Evolutionary conservation across 495 filamentous ascomycete genomes (phyloP).

Genomic region (Trichoderma orchidacearum): DNA sequence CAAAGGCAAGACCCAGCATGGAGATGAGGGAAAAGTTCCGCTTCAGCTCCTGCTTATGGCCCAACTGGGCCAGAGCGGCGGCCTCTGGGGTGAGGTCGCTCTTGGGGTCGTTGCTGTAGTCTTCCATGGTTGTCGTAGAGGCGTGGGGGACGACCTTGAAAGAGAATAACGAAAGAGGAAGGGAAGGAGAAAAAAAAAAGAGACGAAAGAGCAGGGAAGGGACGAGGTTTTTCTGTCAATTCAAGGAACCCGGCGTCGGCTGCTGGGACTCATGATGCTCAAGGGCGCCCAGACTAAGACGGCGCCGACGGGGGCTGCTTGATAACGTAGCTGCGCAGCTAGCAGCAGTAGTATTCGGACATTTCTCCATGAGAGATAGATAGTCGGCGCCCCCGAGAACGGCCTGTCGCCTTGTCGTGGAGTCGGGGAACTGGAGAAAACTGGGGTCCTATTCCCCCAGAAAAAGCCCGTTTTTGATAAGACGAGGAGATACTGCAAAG

Average conservation of each 20-base stretch:
- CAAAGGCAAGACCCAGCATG: constrained; percentile 46
- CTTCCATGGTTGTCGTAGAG: background rate
- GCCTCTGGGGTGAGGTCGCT: constrained; percentile 21
- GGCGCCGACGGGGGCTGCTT: background rate
- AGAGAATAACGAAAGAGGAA: background rate
- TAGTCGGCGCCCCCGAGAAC: background rate
- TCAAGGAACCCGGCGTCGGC: background rate
- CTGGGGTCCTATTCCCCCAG: background rate
- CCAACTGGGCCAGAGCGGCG: constrained; percentile 39
- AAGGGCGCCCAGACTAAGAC: background rate
- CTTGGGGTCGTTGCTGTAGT: background rate
- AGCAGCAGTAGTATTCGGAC: too few relatives aligned
- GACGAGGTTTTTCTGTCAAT: background rate
- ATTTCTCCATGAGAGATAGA: background rate
- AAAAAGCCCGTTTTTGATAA: constrained; percentile 1
- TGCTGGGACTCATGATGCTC: background rate
- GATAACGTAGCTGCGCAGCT: background rate
- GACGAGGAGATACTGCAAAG: background rate
- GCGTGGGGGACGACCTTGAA: background rate
- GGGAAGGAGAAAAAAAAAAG: background rate
- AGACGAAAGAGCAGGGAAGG: background rate
- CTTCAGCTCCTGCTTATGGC: constrained; percentile 46
- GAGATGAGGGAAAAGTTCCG: constrained; percentile 44
- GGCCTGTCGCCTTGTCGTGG: background rate
- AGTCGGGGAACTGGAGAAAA: background rate